phyloP scores from a whole-genome alignment of 2,329 filamentous ascomycete genomes.

The Escovopsis sp. region DNA sequence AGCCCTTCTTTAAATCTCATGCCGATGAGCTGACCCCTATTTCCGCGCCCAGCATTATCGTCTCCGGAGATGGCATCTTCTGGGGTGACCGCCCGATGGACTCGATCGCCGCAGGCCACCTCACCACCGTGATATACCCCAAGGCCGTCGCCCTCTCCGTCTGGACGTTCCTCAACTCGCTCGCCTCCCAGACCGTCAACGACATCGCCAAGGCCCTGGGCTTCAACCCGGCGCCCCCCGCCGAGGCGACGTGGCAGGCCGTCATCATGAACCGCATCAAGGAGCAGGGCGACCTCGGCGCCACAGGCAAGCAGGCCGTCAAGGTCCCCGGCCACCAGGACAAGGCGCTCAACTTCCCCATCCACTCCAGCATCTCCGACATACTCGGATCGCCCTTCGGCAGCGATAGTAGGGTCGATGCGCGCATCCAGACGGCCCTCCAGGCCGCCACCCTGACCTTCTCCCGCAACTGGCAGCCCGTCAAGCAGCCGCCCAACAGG shows the following conservation, averaged over 20 bases:
- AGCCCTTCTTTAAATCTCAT: too few relatives aligned
- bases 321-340: conserved; percentile 12
- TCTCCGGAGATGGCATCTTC: conserved; percentile 33
- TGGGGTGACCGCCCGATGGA: conserved; percentile 35
- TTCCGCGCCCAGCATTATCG: conserved; percentile 26
- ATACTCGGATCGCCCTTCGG: conserved; percentile 14
- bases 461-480: conserved; percentile 30
- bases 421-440: conserved; percentile 18
- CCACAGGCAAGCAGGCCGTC: conserved; percentile 11
- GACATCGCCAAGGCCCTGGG: conserved; percentile 33
- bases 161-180: conserved; percentile 36
- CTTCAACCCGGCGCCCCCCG: conserved; percentile 15
- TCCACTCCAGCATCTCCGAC: conserved; percentile 13
- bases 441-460: conserved; percentile 22
- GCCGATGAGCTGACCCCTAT: too few relatives aligned
- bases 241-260: conserved; percentile 19
- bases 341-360: conserved; percentile 10
- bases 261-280: conserved; percentile 16
- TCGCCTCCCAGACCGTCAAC: conserved; percentile 29
- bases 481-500: conserved; percentile 28
- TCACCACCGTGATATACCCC: conserved; percentile 39
- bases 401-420: conserved; percentile 19
- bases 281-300: conserved; percentile 11
- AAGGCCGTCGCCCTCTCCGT: conserved; percentile 33
- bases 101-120: conserved; percentile 26